A percentile compares a stretch with the other conserved stretches of the same genome.
Conservation (phyloP, 345 rosid species). For the Anacardium occidentale region DNA sequence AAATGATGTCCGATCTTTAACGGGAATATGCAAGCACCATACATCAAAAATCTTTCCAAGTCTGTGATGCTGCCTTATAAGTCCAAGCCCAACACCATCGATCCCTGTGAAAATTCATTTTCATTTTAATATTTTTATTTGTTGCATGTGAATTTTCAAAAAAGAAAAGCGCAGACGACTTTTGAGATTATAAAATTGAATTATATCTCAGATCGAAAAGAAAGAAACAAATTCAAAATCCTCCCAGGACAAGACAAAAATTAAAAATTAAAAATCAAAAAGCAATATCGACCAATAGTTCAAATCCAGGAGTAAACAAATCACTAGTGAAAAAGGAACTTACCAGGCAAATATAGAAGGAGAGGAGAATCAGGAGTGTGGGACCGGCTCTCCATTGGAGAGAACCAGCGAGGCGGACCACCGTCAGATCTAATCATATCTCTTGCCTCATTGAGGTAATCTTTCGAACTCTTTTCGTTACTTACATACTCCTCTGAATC, state of each 20-base stretch:
- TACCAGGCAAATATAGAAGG: conserved; percentile 53
- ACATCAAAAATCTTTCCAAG: conserved; percentile 77
- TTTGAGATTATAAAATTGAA: not conserved
- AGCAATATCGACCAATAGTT: not conserved
- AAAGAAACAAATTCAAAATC: too few species aligned
- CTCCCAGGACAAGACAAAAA: not conserved
- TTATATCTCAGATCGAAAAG: too few species aligned
- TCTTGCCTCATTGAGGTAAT: conserved; percentile 39
- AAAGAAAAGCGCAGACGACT: too few species aligned
- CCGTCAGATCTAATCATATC: conserved; percentile 38
- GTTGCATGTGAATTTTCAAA: not conserved
- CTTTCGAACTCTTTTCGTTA: conserved; percentile 33
- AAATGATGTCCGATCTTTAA: conserved; percentile 65
- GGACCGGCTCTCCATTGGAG: conserved; percentile 45
- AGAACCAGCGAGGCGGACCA: conserved; percentile 68
- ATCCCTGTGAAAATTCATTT: conserved; percentile 37
- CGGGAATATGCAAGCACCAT: conserved; percentile 83
- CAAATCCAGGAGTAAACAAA: not conserved
- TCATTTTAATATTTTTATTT: not conserved
- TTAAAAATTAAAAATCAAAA: not conserved
- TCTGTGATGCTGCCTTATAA: conserved; percentile 47
- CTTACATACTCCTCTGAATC: conserved; percentile 20
- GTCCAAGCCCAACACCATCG: conserved; percentile 70
- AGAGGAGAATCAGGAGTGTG: conserved; percentile 40
- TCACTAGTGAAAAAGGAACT: not conserved